A percentile compares a stretch with the other conserved stretches of the same genome.
Evolutionary conservation across 2,329 filamentous ascomycete genomes (phyloP).

Genomic region (Alternaria arborescens): DNA sequence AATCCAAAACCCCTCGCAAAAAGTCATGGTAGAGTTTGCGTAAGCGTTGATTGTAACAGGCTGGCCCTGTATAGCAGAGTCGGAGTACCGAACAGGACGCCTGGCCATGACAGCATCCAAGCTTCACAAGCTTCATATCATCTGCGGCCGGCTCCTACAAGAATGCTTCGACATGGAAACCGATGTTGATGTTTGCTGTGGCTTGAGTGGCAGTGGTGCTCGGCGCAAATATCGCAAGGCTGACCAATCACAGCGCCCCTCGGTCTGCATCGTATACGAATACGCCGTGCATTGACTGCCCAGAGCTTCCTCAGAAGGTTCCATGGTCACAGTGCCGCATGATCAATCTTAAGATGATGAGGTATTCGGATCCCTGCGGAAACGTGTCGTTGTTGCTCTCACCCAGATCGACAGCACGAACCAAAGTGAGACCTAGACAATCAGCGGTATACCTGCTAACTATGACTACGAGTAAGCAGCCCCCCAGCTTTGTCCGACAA

Average conservation of each 20-base stretch:
- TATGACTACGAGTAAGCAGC: conserved; percentile 15
- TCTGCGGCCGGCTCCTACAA: not conserved
- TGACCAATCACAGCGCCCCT: conserved; percentile 7
- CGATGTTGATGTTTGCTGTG: not conserved
- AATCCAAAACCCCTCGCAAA: not conserved
- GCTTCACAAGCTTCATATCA: conserved; percentile 13
- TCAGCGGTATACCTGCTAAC: conserved; percentile 1
- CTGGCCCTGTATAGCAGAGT: not conserved
- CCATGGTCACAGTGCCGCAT: not conserved
- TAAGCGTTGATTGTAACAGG: not conserved
- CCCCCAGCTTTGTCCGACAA: conserved; percentile 13
- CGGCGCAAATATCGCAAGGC: conserved; percentile 13
- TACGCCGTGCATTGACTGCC: conserved; percentile 5
- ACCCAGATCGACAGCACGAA: not conserved
- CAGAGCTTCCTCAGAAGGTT: not conserved
- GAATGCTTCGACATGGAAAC: not conserved
- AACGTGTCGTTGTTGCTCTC: not conserved
- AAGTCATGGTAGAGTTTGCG: conserved; percentile 1
- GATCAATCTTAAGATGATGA: not conserved
- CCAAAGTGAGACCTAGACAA: not conserved
- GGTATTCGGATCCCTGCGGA: conserved; percentile 9
- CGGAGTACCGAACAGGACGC: not conserved
- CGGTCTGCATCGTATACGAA: not conserved
- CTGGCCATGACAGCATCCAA: not conserved
- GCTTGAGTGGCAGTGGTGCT: conserved; percentile 1